Evolutionary conservation across 176 grass and related monocot genomes (phyloP).

Genomic region (Eremochloa ophiuroides): DNA sequence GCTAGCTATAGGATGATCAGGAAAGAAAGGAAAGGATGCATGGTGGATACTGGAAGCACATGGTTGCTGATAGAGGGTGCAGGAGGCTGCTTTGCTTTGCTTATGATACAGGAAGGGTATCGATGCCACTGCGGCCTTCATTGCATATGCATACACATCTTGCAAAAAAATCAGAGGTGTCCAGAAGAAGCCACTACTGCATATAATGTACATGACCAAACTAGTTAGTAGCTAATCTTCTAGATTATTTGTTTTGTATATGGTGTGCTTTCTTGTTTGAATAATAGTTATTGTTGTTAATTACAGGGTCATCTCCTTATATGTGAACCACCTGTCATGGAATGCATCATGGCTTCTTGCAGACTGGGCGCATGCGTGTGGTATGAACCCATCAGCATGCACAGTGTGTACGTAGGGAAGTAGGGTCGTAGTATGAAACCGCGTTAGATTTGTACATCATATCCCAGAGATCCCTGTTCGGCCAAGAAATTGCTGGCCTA

Average conservation of each 20-base stretch:
- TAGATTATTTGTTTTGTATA: not conserved
- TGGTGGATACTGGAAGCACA: slow-evolving; percentile 18
- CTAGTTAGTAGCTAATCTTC: not conserved
- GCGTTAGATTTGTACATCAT: not conserved
- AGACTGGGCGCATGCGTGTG: not conserved
- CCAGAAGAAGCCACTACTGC: not conserved
- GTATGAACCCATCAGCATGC: slow-evolving; percentile 20
- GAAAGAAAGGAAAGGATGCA: not conserved
- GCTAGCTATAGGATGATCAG: not conserved
- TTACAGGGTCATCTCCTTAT: not conserved
- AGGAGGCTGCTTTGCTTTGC: slow-evolving; percentile 44
- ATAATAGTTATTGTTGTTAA: not conserved
- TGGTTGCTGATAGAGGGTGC: slow-evolving; percentile 12
- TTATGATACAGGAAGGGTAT: slow-evolving; percentile 38
- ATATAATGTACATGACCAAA: not conserved
- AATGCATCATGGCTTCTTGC: slow-evolving; percentile 1
- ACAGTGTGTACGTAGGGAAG: slow-evolving; percentile 21
- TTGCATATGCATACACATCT: not conserved
- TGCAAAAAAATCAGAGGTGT: not conserved
- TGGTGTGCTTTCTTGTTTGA: not conserved
- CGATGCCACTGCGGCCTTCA: slow-evolving; percentile 17
- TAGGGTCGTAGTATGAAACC: slow-evolving; percentile 23
- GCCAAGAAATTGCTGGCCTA: not conserved
- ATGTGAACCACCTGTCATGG: not conserved
- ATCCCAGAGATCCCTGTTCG: not conserved